Percentiles rank a stretch among this genome's conserved stretches.
These are phyloP conservation scores for Strigomonas galati DNA, from an alignment of 208 protist genomes.

Conservation along the genomic window DNA sequence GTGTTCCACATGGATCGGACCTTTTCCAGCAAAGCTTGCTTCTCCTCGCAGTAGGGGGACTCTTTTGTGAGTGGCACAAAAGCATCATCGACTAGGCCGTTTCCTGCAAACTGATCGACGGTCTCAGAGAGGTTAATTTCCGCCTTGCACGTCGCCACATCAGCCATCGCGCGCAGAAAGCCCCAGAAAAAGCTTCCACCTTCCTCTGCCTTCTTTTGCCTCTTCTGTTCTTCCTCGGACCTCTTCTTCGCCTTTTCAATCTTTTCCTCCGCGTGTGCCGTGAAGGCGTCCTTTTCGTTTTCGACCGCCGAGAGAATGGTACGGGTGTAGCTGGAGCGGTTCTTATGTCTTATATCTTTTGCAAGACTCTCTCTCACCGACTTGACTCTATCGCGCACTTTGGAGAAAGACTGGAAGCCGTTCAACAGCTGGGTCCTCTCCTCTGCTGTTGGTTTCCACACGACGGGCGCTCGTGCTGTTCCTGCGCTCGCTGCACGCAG, in stretches of 20 bases:
- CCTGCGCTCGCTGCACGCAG: not conserved
- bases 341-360: not conserved
- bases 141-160: conserved; percentile 53
- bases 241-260: not conserved
- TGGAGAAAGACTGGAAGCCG: conserved; percentile 15
- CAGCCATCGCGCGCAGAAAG: conserved; percentile 23
- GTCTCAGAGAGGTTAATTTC: conserved; percentile 40
- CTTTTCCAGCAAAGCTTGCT: conserved; percentile 37
- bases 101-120: conserved; percentile 17
- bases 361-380: conserved; percentile 8
- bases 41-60: conserved; percentile 58
- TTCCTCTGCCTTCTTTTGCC: not conserved
- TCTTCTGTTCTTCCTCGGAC: not conserved
- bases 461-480: not conserved
- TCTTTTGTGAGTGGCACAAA: conserved; percentile 36
- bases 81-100: conserved; percentile 22
- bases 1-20: conserved; percentile 45
- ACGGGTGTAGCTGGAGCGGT: not conserved
- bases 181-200: not conserved
- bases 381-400: conserved; percentile 14
- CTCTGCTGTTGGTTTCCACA: conserved; percentile 12
- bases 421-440: conserved; percentile 1
- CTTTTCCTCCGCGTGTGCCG: not conserved
- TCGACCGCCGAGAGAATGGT: not conserved
- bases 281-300: conserved; percentile 1